Evolutionary conservation across 192 early-diverging fungal species (phyloP).

Genomic region (Umbelopsis vinacea): DNA sequence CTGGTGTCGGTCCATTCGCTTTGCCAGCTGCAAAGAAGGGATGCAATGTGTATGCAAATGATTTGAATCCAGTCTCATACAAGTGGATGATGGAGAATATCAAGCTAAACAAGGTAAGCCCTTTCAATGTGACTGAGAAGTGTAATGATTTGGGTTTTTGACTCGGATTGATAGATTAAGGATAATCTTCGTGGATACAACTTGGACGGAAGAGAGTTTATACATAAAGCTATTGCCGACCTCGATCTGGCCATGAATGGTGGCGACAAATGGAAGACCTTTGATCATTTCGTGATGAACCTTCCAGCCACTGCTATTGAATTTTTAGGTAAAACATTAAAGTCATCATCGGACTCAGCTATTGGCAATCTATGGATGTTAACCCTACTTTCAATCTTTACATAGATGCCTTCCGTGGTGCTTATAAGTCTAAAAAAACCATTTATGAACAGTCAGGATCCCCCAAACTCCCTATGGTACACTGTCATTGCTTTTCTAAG

Average conservation of each 20-base stretch:
- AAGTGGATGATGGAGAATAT: conserved; percentile 83
- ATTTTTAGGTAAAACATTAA: conserved; percentile 78
- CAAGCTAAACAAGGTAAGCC: conserved; percentile 78
- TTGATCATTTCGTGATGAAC: conserved; percentile 99
- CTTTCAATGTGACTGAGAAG: background rate
- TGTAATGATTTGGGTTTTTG: background rate
- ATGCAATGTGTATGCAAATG: conserved; percentile 93
- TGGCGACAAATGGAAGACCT: conserved; percentile 56
- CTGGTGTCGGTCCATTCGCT: conserved; percentile 97
- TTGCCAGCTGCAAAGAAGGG: conserved; percentile 87
- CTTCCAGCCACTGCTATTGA: conserved; percentile 95
- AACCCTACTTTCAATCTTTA: background rate
- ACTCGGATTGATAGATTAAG: conserved; percentile 48
- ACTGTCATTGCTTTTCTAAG: conserved; percentile 95
- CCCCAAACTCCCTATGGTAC: conserved; percentile 80
- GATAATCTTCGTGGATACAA: conserved; percentile 77
- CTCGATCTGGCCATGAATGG: conserved; percentile 50
- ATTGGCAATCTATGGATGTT: background rate
- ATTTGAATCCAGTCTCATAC: conserved; percentile 92
- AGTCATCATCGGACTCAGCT: background rate
- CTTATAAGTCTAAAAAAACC: conserved; percentile 61
- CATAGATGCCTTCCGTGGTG: conserved; percentile 86
- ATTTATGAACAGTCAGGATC: conserved; percentile 34
- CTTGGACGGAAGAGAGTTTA: conserved; percentile 91
- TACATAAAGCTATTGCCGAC: conserved; percentile 73